These are phyloP conservation scores for Lachnellula cervina DNA, from an alignment of 2,329 filamentous ascomycete genomes.

Conservation along the genomic window DNA sequence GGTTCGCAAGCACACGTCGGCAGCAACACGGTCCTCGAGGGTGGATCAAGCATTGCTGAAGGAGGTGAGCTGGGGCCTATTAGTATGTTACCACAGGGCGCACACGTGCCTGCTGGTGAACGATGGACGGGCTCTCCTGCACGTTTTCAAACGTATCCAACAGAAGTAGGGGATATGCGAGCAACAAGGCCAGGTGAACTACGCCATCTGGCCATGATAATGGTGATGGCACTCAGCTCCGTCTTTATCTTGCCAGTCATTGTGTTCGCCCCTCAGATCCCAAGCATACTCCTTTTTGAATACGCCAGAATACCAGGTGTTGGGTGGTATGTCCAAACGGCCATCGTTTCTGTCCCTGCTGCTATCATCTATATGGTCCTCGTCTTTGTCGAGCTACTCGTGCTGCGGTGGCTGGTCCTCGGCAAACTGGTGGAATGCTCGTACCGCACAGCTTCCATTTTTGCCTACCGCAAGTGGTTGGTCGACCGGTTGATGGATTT, in stretches of 20 bases:
- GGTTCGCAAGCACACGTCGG: background rate
- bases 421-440: constrained; percentile 2
- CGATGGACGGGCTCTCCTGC: constrained; percentile 4
- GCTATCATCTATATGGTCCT: constrained; percentile 6
- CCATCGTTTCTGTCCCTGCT: constrained; percentile 5
- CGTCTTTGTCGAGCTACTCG: constrained; percentile 3
- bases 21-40: constrained; percentile 5
- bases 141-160: background rate
- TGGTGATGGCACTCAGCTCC: constrained; percentile 1
- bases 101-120: background rate
- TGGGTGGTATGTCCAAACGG: constrained; percentile 3
- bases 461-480: constrained; percentile 5
- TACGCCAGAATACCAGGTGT: background rate
- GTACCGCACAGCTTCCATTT: constrained; percentile 1
- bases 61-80: constrained; percentile 3
- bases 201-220: background rate
- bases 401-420: constrained; percentile 4
- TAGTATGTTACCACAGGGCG: constrained; percentile 3
- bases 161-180: background rate
- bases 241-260: constrained; percentile 1
- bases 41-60: background rate
- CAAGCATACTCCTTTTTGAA: constrained; percentile 3
- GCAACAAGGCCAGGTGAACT: constrained; percentile 1
- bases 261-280: constrained; percentile 1
- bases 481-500: constrained; percentile 8